Conservation (phyloP, 441 rosid genomes). For the Erodium moschatum region DNA sequence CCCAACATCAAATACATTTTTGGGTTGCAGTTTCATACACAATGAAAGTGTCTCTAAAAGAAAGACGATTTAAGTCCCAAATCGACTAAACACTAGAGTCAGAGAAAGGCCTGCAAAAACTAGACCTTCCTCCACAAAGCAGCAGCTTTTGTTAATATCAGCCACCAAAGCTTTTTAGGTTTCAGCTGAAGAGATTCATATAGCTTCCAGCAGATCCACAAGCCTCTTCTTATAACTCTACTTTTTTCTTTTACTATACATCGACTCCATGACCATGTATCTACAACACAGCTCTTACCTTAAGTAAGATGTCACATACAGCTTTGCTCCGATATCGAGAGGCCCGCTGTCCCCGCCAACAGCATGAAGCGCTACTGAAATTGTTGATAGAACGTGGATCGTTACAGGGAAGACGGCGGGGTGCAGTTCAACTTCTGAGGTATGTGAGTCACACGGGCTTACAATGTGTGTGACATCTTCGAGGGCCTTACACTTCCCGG, state of each 20-base stretch:
- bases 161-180: slow-evolving; percentile 26
- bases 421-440: slow-evolving; percentile 26
- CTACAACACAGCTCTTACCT: slow-evolving; percentile 18
- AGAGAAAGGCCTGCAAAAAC: slow-evolving; percentile 28
- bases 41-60: no score
- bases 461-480: slow-evolving; percentile 47
- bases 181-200: slow-evolving; percentile 14
- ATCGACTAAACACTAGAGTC: no score
- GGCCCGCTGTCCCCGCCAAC: slow-evolving; percentile 80
- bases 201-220: slow-evolving; percentile 12
- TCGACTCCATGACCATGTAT: slow-evolving; percentile 18
- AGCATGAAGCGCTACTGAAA: slow-evolving; percentile 73
- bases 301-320: slow-evolving; percentile 65
- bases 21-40: background rate
- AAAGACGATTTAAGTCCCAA: no score
- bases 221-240: slow-evolving; percentile 13
- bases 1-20: slow-evolving; percentile 3
- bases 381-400: slow-evolving; percentile 49
- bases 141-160: slow-evolving; percentile 40
- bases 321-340: slow-evolving; percentile 57
- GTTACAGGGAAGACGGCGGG: slow-evolving; percentile 64
- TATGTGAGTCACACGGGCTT: slow-evolving; percentile 36
- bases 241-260: slow-evolving; percentile 35
- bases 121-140: slow-evolving; percentile 30
- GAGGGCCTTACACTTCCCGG: slow-evolving; percentile 38